These are phyloP conservation scores for Coprinellus aureogranulatus DNA, from an alignment of 768 basidiomycete species.

Conservation along the genomic window DNA sequence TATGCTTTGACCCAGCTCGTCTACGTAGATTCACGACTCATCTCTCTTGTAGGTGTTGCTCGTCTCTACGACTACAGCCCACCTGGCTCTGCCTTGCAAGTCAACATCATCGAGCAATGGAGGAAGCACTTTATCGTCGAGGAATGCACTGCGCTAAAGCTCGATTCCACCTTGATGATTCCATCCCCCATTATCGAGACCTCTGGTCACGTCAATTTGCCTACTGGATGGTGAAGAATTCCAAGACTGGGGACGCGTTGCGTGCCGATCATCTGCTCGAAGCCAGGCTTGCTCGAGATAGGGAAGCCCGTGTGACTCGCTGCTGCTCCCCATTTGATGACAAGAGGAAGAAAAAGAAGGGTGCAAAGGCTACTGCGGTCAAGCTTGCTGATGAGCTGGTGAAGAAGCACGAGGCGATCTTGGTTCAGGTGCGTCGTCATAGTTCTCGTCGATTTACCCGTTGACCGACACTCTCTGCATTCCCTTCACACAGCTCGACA, in stretches of 20 bases:
- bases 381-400: constrained; percentile 73
- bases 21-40: constrained; percentile 6
- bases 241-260: constrained; percentile 92
- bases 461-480: too few relatives aligned
- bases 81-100: constrained; percentile 91
- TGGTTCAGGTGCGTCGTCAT: constrained; percentile 7
- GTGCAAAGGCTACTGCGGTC: constrained; percentile 63
- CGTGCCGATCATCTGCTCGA: constrained; percentile 95
- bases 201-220: constrained; percentile 98
- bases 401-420: constrained; percentile 70
- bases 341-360: constrained; percentile 79
- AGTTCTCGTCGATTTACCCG: background rate
- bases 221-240: constrained; percentile 99
- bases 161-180: constrained; percentile 98
- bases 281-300: constrained; percentile 85
- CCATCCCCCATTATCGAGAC: constrained; percentile 92
- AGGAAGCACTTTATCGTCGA: constrained; percentile 97
- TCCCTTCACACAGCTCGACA: constrained; percentile 66
- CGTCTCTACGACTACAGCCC: constrained; percentile 98
- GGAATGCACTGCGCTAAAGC: constrained; percentile 97
- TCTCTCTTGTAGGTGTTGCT: constrained; percentile 71
- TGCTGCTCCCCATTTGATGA: constrained; percentile 53
- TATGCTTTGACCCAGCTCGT: constrained; percentile 35
- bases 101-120: constrained; percentile 97
- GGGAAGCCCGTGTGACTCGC: constrained; percentile 79